Evolutionary conservation across 169 alveolate species (phyloP).

Genomic region (Miamiensis avidus): DNA sequence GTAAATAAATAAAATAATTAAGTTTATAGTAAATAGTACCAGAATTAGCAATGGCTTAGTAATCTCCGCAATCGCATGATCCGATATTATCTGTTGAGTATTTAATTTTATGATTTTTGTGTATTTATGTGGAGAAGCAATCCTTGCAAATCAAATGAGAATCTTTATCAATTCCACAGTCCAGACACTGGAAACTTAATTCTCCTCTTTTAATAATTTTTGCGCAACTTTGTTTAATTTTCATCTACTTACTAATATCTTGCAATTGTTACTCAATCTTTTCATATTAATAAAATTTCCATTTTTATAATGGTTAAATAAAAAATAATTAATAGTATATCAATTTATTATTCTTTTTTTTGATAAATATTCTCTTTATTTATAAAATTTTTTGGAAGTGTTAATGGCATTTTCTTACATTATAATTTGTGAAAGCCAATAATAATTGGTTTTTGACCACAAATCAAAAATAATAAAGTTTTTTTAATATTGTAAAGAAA

Average conservation of each 20-base stretch:
- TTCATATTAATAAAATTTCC: too few relatives aligned
- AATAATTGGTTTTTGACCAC: too few relatives aligned
- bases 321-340: too few relatives aligned
- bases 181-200: conserved; percentile 9
- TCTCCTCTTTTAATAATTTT: conserved; percentile 1
- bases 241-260: not conserved
- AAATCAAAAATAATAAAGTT: too few relatives aligned
- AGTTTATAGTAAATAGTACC: not conserved
- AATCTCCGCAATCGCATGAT: conserved; percentile 23
- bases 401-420: too few relatives aligned
- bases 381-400: too few relatives aligned
- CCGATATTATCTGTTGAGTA: conserved; percentile 15
- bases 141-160: conserved; percentile 3
- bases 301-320: too few relatives aligned
- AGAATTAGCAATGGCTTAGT: not conserved
- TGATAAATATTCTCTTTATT: too few relatives aligned
- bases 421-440: too few relatives aligned
- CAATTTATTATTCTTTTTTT: too few relatives aligned
- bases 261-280: not conserved
- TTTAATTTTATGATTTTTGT: conserved; percentile 9
- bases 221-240: not conserved
- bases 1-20: not conserved
- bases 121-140: conserved; percentile 17
- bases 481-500: too few relatives aligned
- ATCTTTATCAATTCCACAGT: conserved; percentile 9